Conservation (phyloP, 2,329 filamentous ascomycete genomes). For the Fusarium duplospermum region DNA sequence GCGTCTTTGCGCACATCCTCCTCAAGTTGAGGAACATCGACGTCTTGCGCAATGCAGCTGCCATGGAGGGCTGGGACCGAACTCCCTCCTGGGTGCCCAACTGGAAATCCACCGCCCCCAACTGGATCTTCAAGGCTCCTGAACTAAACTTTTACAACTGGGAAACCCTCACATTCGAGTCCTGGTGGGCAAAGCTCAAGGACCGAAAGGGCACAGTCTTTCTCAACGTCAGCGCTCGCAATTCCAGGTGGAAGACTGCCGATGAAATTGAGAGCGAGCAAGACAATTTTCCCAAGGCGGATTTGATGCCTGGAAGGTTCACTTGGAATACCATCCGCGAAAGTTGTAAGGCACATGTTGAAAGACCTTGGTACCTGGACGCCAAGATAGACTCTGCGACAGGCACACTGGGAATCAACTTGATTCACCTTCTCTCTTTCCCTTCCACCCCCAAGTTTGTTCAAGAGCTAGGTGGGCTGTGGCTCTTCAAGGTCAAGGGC, state of each 20-base stretch:
- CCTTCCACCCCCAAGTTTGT: not conserved
- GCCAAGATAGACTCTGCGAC: not conserved
- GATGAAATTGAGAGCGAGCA: not conserved
- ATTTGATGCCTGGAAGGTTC: not conserved
- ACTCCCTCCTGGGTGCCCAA: not conserved
- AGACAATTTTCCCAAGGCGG: not conserved
- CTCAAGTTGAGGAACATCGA: not conserved
- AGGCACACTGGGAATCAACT: not conserved
- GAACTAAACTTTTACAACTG: not conserved
- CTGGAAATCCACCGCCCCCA: accelerated
- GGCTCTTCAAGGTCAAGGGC: not conserved
- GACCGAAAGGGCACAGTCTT: not conserved
- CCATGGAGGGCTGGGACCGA: not conserved
- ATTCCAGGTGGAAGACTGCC: not conserved
- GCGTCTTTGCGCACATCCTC: not conserved
- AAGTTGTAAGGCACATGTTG: no score
- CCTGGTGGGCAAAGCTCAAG: not conserved
- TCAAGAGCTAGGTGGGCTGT: not conserved
- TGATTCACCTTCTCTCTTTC: not conserved
- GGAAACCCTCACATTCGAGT: not conserved
- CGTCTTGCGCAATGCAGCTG: not conserved
- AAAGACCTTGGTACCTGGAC: not conserved
- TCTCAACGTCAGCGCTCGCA: not conserved
- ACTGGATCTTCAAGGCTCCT: not conserved
- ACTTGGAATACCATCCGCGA: not conserved